Evolutionary conservation across 73 alveolate genomes (phyloP), one percentile per base, ranked within the genome.

Genomic region (Paramecium octaurelia): DNA sequence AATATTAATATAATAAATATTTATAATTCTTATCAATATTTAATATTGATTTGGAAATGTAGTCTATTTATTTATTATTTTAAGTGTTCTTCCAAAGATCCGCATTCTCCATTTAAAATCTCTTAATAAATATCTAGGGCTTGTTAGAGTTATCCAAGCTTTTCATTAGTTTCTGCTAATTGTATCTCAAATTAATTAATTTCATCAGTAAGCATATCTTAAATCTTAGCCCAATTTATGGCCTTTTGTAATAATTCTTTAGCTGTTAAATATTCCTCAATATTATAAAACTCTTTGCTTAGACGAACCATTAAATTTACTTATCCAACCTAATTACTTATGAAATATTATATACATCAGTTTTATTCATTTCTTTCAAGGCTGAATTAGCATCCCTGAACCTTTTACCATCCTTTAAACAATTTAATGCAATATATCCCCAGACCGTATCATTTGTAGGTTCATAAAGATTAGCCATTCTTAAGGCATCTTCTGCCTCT

Each of bases 401-500:
- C 24, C 91, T 80, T 23, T 46, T 18, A n/a, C 91, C 91, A 80
- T 80, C 76, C 38, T 80, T 80, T n/a, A 80, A 35, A 80, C 91
- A 80, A 80, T 80, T 80, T 46, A 80, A 80, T 2, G 76, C 75
- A 10, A 80, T 31, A 46, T 44, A 80, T 9, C 91, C 91, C 91
- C 91, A 80, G 4, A 80, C 91, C 4, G 46, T 18, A 46, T 80
- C 91, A 80, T 80, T 80, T 43, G 92, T 95, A 27, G 93, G 93
- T 36, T 73, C 92, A 92, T 92, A 76, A 14, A 95, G 88, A 60
- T 88, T 92, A 16, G 97, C 97, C 92, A 84, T 94, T 43, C 92
- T 92, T 58, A 94, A 87, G n/a, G 97, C 95, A 75, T 75, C 75
- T 76, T 94, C 97, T 58, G 94, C 95, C 68, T 94, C 97, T 6